Evolutionary conservation across 352 stramenopile species (phyloP), one percentile per base, ranked within the genome.

Genomic region (Phytophthora aleatoria): DNA sequence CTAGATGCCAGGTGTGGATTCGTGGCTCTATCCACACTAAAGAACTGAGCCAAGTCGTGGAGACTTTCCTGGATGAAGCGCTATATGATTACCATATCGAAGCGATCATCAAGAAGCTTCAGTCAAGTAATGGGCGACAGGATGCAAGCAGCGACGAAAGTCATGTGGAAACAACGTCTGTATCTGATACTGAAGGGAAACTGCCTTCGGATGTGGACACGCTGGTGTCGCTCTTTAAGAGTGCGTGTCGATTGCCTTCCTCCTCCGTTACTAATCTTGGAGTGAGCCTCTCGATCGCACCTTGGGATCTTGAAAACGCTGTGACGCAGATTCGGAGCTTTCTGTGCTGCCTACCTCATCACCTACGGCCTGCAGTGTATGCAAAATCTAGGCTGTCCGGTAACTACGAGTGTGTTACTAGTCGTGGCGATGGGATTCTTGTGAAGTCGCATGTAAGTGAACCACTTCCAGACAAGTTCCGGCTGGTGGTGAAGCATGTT

Each of bases 61-160:
- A 92, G 50, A 67, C 73, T 11, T 87, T 88, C 42, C 16, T 96
- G 15, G 79, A 92, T 20, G 85, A 96, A 77, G 77, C 86, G 7
- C 43, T 96, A 39, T 85, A 81, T 31, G 88, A 96, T 47, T 93
- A 87, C 52, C 71, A 80, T n/a, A 91, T 95, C 13, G 86, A 96
- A 61, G 56, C 63, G 6, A 82, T 61, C 2, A 63, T 93, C 35
- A 68, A 62, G 48, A 74, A 81, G 35, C 39, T 76, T 12, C 47
- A 74, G 31, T 28, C 33, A 59, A 62, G 28, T n/a, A 67, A 26
- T 33, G 41, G 36, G 15, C 31, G 35, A 44, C 39, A 35, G 15
- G 51, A 57, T 31, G 48, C 50, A 2, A 49, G 13, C 33, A 39
- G 48, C 52, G 57, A 69, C 41, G 49, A 50, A 8, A 26, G 9